A percentile compares a stretch with the other conserved stretches of the same genome.
Conservation (phyloP, 768 basidiomycete genomes). For the Kondoa malvinella region DNA sequence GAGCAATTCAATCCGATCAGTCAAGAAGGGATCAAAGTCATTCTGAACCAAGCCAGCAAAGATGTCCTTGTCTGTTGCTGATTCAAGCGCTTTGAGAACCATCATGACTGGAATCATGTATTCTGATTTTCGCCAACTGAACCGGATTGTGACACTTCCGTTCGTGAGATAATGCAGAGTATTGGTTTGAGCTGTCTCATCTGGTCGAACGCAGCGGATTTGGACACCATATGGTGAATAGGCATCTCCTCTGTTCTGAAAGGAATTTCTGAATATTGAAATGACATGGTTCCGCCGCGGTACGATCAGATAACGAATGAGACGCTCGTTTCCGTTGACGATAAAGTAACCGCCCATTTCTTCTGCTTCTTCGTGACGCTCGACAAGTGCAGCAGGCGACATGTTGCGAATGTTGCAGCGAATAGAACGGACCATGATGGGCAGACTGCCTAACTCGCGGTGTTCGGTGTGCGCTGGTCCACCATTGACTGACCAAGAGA, state of each 20-base stretch:
- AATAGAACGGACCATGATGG: conserved; percentile 94
- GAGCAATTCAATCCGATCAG: conserved; percentile 86
- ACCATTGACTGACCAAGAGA: conserved; percentile 69
- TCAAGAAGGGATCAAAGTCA: conserved; percentile 91
- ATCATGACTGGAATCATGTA: conserved; percentile 96
- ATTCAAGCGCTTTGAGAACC: conserved; percentile 76
- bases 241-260: conserved; percentile 77
- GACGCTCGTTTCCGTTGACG: conserved; percentile 95
- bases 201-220: conserved; percentile 82
- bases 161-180: conserved; percentile 94
- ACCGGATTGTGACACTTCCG: conserved; percentile 88
- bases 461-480: conserved; percentile 50
- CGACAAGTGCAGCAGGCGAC: conserved; percentile 69
- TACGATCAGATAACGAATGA: conserved; percentile 91
- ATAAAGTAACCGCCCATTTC: conserved; percentile 99
- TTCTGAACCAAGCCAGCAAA: conserved; percentile 93
- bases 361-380: conserved; percentile 85
- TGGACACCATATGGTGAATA: conserved; percentile 89
- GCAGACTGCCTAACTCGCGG: conserved; percentile 76
- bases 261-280: conserved; percentile 75
- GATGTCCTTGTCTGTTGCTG: conserved; percentile 85
- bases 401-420: conserved; percentile 78
- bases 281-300: conserved; percentile 92
- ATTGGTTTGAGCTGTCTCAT: conserved; percentile 86
- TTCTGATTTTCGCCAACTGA: conserved; percentile 94